Conservation (phyloP, 768 basidiomycete genomes). For the Tulasnella sp. region DNA sequence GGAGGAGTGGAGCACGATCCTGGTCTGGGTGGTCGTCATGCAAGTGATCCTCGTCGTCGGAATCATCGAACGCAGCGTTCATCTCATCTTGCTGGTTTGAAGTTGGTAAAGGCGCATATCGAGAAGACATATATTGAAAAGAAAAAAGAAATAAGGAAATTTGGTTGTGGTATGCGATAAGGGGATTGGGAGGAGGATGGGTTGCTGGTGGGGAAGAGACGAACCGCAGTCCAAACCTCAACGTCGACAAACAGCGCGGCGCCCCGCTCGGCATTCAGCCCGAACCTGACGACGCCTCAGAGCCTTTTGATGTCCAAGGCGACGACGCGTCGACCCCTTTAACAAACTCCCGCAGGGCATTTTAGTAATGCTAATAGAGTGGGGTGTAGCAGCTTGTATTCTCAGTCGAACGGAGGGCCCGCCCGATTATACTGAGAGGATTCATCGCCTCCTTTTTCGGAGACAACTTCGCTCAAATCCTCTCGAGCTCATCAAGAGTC, state of each 20-base stretch:
- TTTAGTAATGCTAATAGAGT: no score
- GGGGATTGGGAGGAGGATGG: neutral
- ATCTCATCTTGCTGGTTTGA: conserved; percentile 41
- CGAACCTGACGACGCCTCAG: no score
- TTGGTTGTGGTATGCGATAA: neutral
- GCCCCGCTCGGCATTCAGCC: neutral
- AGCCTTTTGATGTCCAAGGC: no score
- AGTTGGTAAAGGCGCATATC: conserved; percentile 22
- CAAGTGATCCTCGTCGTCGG: conserved; percentile 49
- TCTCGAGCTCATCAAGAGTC: no score
- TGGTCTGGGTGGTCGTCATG: conserved; percentile 38
- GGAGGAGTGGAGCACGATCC: conserved; percentile 34
- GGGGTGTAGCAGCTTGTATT: no score
- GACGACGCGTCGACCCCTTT: neutral
- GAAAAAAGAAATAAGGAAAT: neutral
- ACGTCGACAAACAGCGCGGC: neutral
- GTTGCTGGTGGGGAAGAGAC: neutral
- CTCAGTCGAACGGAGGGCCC: no score
- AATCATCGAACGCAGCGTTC: conserved; percentile 73
- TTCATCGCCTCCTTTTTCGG: no score
- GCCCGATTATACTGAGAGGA: no score
- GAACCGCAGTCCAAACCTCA: neutral
- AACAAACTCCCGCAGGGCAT: no score
- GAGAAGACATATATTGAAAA: conserved; percentile 10
- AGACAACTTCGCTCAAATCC: no score